Percentiles rank a stretch among this genome's conserved stretches.
Evolutionary conservation across 2,329 filamentous ascomycete genomes (phyloP).

Genomic region (Ophiostoma ulmi): DNA sequence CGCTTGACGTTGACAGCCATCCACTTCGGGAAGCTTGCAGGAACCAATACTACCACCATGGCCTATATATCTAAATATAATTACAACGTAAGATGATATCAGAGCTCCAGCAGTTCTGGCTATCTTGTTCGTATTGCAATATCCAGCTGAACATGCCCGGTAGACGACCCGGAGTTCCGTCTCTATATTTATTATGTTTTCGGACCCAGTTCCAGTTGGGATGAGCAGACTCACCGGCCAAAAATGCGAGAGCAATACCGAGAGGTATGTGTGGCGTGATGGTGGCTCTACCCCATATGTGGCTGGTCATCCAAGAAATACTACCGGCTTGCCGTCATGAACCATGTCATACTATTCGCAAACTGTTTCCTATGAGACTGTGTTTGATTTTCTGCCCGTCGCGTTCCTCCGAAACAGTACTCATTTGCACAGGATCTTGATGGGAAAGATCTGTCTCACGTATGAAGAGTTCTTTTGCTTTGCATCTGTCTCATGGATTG

Average conservation of each 20-base stretch:
- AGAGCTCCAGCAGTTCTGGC: too few relatives aligned
- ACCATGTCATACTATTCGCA: neutral
- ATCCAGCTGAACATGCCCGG: neutral
- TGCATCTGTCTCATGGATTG: neutral
- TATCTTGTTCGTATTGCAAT: neutral
- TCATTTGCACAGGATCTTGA: constrained; percentile 10
- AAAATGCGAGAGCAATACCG: neutral
- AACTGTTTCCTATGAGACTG: neutral
- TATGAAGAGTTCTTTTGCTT: constrained; percentile 2
- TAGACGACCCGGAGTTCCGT: neutral
- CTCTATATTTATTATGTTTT: neutral
- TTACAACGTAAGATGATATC: neutral
- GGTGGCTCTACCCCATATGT: neutral
- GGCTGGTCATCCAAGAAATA: neutral
- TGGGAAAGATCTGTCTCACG: neutral
- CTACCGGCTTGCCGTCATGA: neutral
- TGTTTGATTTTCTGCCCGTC: neutral
- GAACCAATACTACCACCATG: neutral
- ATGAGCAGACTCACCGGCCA: neutral
- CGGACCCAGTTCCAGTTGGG: neutral
- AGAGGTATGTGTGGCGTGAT: neutral
- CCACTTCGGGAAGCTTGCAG: neutral
- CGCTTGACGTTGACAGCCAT: neutral
- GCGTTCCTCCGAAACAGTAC: neutral
- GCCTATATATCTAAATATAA: neutral